Conservation (phyloP, 441 rosid species). For the Cnidoscolus chayamansa region DNA sequence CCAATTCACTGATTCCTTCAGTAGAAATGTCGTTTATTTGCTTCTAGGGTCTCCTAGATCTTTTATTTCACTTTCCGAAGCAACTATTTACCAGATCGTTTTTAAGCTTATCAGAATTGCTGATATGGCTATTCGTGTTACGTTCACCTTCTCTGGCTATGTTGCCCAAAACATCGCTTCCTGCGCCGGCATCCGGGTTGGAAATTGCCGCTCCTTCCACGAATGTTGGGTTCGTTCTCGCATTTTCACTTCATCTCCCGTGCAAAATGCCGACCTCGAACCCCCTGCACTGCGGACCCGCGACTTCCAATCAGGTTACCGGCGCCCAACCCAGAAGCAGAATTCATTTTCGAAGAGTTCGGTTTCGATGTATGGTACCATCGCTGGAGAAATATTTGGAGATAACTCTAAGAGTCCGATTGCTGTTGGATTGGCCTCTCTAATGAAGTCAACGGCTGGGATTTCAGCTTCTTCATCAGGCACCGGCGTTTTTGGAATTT, state of each 20-base stretch:
- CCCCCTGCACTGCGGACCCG: constrained; percentile 25
- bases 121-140: constrained; percentile 73
- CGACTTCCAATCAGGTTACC: constrained; percentile 14
- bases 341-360: constrained; percentile 3
- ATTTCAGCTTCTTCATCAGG: constrained; percentile 28
- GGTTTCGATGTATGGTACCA: constrained; percentile 38
- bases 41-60: constrained; percentile 32
- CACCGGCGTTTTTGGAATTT: constrained; percentile 42
- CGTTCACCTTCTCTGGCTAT: constrained; percentile 62
- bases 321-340: constrained; percentile 6
- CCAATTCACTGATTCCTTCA: constrained; percentile 29
- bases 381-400: constrained; percentile 49
- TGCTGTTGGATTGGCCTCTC: constrained; percentile 47
- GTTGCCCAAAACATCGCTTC: constrained; percentile 64
- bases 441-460: constrained; percentile 51
- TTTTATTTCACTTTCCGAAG: constrained; percentile 33
- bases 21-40: constrained; percentile 39
- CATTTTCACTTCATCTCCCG: constrained; percentile 30
- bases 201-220: constrained; percentile 43
- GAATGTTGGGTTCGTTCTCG: constrained; percentile 56
- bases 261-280: constrained; percentile 43
- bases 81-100: constrained; percentile 48
- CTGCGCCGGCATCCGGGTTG: constrained; percentile 47
- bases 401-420: constrained; percentile 45
- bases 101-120: constrained; percentile 36